phyloP scores from a whole-genome alignment of 805 yeast species.

The Lipomyces lipofer region DNA sequence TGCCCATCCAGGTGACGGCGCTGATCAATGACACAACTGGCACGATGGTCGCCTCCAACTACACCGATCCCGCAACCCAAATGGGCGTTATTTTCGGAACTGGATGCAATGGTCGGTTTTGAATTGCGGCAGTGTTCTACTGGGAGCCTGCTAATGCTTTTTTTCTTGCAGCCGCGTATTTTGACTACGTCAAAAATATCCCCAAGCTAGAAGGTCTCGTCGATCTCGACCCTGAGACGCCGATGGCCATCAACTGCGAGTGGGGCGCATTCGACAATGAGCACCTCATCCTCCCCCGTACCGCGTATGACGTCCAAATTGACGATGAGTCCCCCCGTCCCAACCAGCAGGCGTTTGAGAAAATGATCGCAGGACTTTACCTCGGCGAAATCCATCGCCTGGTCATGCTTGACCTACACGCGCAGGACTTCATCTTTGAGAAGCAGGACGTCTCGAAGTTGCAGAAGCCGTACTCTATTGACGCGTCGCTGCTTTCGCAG shows the following conservation, averaged over 20 bases:
- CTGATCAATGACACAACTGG: conserved; percentile 97
- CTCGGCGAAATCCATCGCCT: conserved; percentile 89
- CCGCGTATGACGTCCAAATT: conserved; percentile 77
- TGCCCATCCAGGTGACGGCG: conserved; percentile 87
- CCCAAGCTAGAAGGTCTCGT: conserved; percentile 78
- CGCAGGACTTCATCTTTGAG: conserved; percentile 65
- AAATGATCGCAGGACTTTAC: conserved; percentile 96
- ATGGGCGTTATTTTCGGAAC: conserved; percentile 98
- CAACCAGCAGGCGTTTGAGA: conserved; percentile 92
- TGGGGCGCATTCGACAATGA: conserved; percentile 97
- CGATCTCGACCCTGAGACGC: conserved; percentile 63
- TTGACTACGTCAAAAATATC: conserved; percentile 68
- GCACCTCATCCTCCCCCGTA: conserved; percentile 79
- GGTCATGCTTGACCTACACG: conserved; percentile 68
- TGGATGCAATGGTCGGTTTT: conserved; percentile 86
- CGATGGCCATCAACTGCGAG: conserved; percentile 97
- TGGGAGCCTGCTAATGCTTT: background rate
- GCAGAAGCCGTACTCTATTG: conserved; percentile 68
- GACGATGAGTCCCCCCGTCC: conserved; percentile 92
- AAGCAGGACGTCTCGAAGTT: conserved; percentile 67
- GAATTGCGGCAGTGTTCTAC: too few relatives aligned
- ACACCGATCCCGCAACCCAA: conserved; percentile 81
- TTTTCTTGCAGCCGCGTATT: conserved; percentile 49
- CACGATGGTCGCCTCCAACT: conserved; percentile 91
- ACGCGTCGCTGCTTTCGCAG: conserved; percentile 82